Conservation (phyloP, 768 basidiomycete species). For the Pseudohyphozyma bogoriensis region DNA sequence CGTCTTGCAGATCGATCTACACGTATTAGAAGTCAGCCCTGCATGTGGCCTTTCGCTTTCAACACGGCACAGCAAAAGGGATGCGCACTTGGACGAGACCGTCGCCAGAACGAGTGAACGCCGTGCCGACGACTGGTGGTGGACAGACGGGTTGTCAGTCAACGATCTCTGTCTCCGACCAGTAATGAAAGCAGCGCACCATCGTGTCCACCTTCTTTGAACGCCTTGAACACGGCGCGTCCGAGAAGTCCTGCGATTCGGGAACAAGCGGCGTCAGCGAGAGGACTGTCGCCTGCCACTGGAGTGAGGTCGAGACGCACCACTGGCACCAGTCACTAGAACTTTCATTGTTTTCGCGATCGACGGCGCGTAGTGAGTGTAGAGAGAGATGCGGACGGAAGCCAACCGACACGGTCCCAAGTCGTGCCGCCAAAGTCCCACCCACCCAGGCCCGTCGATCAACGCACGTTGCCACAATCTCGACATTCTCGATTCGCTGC, state of each 20-base stretch:
- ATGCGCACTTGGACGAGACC: constrained; percentile 39
- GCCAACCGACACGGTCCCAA: no score
- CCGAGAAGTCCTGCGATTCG: constrained; percentile 84
- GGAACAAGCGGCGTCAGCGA: no score
- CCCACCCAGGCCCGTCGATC: no score
- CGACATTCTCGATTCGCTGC: no score
- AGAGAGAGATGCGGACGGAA: no score
- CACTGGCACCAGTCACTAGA: constrained; percentile 10
- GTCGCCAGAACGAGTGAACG: constrained; percentile 54
- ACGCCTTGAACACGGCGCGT: constrained; percentile 60
- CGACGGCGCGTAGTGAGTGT: no score
- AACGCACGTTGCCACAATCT: no score
- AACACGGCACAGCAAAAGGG: no score
- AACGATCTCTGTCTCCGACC: neutral
- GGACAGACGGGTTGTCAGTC: constrained; percentile 22
- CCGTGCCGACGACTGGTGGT: constrained; percentile 56
- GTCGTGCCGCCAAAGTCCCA: no score
- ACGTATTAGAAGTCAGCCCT: neutral
- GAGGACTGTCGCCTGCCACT: no score
- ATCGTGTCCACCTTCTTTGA: constrained; percentile 41
- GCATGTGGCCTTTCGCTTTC: neutral
- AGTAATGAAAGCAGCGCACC: constrained; percentile 33
- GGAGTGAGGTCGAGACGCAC: neutral
- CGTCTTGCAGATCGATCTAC: constrained; percentile 61
- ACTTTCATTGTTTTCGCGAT: constrained; percentile 8